A percentile compares a stretch with the other conserved stretches of the same genome.
Conservation (phyloP, 2,329 filamentous ascomycete species). For the Knoxdaviesia proteae region DNA sequence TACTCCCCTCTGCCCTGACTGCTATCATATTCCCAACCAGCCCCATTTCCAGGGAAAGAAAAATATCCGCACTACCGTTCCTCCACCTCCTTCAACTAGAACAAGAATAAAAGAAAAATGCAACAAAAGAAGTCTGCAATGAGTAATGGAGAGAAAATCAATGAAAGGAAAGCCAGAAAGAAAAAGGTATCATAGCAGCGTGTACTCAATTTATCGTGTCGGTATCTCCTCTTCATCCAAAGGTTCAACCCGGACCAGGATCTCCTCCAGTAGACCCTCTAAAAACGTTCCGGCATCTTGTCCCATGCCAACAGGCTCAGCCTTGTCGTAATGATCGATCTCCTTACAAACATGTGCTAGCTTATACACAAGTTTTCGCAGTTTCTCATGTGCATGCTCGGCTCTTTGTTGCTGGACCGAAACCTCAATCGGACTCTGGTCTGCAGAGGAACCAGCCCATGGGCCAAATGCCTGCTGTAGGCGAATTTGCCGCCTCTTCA, state of each 20-base stretch:
- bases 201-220: slow-evolving; percentile 3
- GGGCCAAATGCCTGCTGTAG: slow-evolving; percentile 30
- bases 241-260: slow-evolving; percentile 78
- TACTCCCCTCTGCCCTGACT: no score
- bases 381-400: slow-evolving; percentile 57
- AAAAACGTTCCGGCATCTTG: slow-evolving; percentile 74
- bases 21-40: no score
- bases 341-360: slow-evolving; percentile 68
- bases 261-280: slow-evolving; percentile 76
- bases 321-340: slow-evolving; percentile 73
- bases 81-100: no score
- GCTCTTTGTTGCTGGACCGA: slow-evolving; percentile 47
- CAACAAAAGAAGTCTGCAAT: neutral
- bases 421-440: slow-evolving; percentile 10
- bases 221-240: slow-evolving; percentile 47
- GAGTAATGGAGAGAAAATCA: neutral
- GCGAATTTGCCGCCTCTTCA: slow-evolving; percentile 54
- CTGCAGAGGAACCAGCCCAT: slow-evolving; percentile 6
- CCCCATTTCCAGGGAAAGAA: no score
- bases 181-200: neutral
- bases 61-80: no score
- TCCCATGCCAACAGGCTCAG: slow-evolving; percentile 82
- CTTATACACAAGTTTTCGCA: slow-evolving; percentile 64
- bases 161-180: neutral
- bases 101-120: neutral